Percentiles rank a stretch among this genome's conserved stretches.
Evolutionary conservation across 75 land plant genomes (phyloP).

Genomic region (Pseudotsuga menziesii): DNA sequence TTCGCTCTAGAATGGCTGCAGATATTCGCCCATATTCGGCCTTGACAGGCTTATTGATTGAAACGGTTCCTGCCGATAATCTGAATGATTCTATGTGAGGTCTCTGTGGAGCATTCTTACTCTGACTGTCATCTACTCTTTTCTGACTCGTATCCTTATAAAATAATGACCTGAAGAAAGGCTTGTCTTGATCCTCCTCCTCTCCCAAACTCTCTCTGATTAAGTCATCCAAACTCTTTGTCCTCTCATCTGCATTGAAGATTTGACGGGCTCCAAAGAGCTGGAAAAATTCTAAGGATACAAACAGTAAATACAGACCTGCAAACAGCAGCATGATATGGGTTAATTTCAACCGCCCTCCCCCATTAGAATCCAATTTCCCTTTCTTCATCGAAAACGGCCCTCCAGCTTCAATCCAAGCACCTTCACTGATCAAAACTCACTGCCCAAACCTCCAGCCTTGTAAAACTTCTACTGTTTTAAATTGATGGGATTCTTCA

Average conservation of each 20-base stretch:
- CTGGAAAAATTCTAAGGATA: slow-evolving; percentile 37
- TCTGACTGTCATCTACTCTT: slow-evolving; percentile 22
- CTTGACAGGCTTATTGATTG: slow-evolving; percentile 17
- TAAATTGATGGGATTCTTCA: too few relatives aligned
- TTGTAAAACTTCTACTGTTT: too few relatives aligned
- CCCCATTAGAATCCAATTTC: slow-evolving; percentile 19
- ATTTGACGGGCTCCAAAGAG: slow-evolving; percentile 28
- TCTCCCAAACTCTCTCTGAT: slow-evolving; percentile 6
- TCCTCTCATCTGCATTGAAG: slow-evolving; percentile 22
- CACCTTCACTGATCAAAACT: too few relatives aligned
- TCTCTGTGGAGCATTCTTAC: slow-evolving; percentile 16
- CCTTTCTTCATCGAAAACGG: slow-evolving; percentile 30
- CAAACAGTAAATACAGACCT: slow-evolving; percentile 36
- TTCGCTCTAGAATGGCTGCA: slow-evolving; percentile 26
- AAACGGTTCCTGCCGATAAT: background rate
- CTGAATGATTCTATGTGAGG: slow-evolving; percentile 17
- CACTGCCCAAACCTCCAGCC: too few relatives aligned
- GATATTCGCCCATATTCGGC: slow-evolving; percentile 50
- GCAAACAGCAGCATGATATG: slow-evolving; percentile 36
- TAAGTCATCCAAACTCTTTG: slow-evolving; percentile 8
- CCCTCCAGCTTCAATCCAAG: too few relatives aligned
- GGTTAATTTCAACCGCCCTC: slow-evolving; percentile 32
- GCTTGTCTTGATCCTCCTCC: slow-evolving; percentile 10
- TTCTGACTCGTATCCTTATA: slow-evolving; percentile 30
- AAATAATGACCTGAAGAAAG: slow-evolving; percentile 16